Evolutionary conservation across 2,329 filamentous ascomycete species (phyloP), one percentile per base, ranked within the genome.

Genomic region (Pseudogymnoascus sp.): DNA sequence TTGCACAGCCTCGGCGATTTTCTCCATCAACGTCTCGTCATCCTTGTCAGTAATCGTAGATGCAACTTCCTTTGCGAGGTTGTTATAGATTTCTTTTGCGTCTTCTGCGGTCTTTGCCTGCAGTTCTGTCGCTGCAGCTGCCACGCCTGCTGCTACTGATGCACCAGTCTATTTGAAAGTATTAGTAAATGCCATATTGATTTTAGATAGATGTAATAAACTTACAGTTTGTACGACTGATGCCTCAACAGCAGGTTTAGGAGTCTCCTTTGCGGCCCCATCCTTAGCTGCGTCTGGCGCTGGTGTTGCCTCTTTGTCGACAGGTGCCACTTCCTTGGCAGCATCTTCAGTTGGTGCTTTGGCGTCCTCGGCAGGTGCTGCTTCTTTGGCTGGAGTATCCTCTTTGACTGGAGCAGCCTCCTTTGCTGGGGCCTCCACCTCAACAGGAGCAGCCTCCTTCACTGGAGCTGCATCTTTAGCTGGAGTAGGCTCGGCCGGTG

Each of bases 1-100:
- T 28, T 66, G 62, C 16, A 69, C 57, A n/a, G 64, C 67, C n/a
- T 66, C 65, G 45, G 67, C 64, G 4, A 67, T 64, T 57, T 67
- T 66, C 14, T 68, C 61, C 6, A 65, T 21, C 3, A 70, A 48
- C 10, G 61, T 63, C 3, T 64, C 60, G 3, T 60, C 37, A 19
- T 61, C 62, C 23, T 69, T 16, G 11, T 11, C 65, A 10, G 66
- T 64, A 5, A 66, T 60, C 41, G 67, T 65, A 16, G 62, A 60
- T 6, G 65, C 61, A 16, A 64, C 65, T 61, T 70, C 68, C n/a
- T 68, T 60, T 2, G 63, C 64, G 23, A 69, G 37, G 16, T 65
- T 63, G 21, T 65, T 65, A 43, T 64, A 63, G 41, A 70, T 65
- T 13, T 48, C 60, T 28, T 70, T 67, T 14, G 68, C 39, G 39